Conservation (phyloP, 2,329 filamentous ascomycete species). For the Phialocephala sp. region DNA sequence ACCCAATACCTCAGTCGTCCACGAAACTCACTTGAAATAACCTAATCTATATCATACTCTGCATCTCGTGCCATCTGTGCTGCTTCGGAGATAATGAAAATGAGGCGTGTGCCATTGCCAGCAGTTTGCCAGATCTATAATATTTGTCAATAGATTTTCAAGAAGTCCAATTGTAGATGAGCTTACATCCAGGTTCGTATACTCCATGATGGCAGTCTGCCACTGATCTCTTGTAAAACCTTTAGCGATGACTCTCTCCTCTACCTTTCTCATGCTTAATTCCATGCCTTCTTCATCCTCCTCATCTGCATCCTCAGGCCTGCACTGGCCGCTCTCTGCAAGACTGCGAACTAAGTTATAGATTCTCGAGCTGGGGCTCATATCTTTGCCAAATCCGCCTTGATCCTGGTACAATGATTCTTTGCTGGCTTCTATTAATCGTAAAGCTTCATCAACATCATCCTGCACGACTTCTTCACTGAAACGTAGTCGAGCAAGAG, state of each 20-base stretch:
- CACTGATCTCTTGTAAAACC: constrained; percentile 97
- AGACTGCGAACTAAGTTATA: constrained; percentile 93
- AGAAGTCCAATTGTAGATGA: constrained; percentile 14
- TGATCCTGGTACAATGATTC: constrained; percentile 81
- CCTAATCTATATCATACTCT: constrained; percentile 26
- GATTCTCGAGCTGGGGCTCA: constrained; percentile 86
- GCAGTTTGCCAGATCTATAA: constrained; percentile 78
- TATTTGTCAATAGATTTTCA: constrained; percentile 45
- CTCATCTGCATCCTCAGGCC: constrained; percentile 53
- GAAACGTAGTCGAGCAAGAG: constrained; percentile 90
- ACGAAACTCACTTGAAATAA: neutral
- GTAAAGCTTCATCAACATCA: constrained; percentile 93
- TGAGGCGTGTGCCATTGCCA: constrained; percentile 70
- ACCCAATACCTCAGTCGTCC: neutral
- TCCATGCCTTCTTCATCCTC: constrained; percentile 77
- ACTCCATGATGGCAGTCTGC: constrained; percentile 84
- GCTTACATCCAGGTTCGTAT: constrained; percentile 87
- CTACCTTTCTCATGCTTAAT: constrained; percentile 84
- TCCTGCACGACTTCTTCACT: constrained; percentile 83
- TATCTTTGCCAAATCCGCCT: constrained; percentile 64
- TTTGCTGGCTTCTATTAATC: constrained; percentile 92
- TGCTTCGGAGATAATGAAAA: constrained; percentile 69
- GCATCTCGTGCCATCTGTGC: constrained; percentile 45
- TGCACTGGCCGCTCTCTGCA: constrained; percentile 76
- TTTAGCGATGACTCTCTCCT: constrained; percentile 92